Evolutionary conservation across 2,329 filamentous ascomycete genomes (phyloP), one percentile per base, ranked within the genome.

Genomic region (Magnaporthiopsis incrustans): DNA sequence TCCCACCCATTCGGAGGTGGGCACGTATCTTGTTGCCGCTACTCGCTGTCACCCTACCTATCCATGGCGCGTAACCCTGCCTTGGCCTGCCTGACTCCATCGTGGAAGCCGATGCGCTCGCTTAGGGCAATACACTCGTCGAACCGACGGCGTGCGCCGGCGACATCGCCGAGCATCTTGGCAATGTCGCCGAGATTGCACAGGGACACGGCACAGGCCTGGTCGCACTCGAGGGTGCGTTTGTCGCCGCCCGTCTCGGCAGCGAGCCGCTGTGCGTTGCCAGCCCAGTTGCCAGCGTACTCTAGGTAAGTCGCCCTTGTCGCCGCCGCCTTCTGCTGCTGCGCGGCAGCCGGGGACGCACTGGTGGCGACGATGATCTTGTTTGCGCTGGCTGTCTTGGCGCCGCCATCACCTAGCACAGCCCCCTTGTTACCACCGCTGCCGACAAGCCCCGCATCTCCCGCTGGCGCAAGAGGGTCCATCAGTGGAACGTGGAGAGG

Each of bases 111-210:
- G 59, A 87, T 72, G 68, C 78, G 79, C 68, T 77, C 79, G 66
- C 85, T 83, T 73, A 94, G 74, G 26, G 81, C 81, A 63, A 85
- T 82, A 12, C 90, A 89, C 72, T 96, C 85, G 63, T 82, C 77
- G 71, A 90, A 97, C 71, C 84, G 84, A 69, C 80, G 81, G 70
- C 82, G 82, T 1, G 94, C 92, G 68, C 89, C 82, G 4, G 78
- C 78, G 1, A 80, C 71, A 69, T 90, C 83, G 1, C 89, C 88
- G 66, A 87, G 77, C 83, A 95, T 88, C 68, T 90, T 86, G 0
- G 90, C 89, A 69, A 97, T 88, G 70, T 96, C 90, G 30, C 88
- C 94, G 63, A 97, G 83, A 72, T 96, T 96, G 74, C 91, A 90
- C n/a, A 90, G 86, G 10, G 93, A 90, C 7, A 89, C 89, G 2